Conservation (phyloP, 352 stramenopile genomes). For the Globisporangium viniferum region DNA sequence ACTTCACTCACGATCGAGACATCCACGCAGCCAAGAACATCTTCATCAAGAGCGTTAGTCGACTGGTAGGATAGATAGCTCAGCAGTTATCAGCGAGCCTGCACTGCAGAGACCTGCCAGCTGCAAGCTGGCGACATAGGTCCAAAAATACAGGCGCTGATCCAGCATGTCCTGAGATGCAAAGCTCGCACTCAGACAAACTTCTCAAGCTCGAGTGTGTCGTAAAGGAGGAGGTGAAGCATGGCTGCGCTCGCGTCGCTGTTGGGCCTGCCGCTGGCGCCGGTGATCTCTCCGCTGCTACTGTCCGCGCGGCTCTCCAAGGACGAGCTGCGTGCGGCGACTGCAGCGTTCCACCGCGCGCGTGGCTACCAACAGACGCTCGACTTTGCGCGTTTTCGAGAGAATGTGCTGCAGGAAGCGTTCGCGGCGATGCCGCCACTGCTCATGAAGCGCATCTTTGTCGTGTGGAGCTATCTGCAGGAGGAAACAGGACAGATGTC, state of each 20-base stretch:
- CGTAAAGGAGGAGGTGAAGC: background rate
- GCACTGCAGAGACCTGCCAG: too few relatives aligned
- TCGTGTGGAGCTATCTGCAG: conserved; percentile 29
- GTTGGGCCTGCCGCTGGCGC: conserved; percentile 16
- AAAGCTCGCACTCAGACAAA: background rate
- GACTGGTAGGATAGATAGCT: too few relatives aligned
- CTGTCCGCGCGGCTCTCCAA: conserved; percentile 25
- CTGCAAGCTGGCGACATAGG: too few relatives aligned
- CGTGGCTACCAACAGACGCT: conserved; percentile 31
- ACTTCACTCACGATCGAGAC: too few relatives aligned
- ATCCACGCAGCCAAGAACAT: too few relatives aligned
- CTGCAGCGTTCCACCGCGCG: conserved; percentile 38
- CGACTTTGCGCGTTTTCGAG: conserved; percentile 29
- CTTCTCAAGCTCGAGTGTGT: background rate
- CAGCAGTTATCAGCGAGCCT: too few relatives aligned
- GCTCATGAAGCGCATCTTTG: conserved; percentile 33
- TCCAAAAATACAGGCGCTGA: background rate
- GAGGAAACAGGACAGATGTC: conserved; percentile 20
- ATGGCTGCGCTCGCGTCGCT: conserved; percentile 21
- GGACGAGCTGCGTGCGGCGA: conserved; percentile 23
- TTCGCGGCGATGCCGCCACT: conserved; percentile 29
- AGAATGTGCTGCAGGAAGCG: conserved; percentile 36
- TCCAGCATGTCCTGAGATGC: background rate
- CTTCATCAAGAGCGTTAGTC: too few relatives aligned
- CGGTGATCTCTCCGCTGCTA: conserved; percentile 23